Evolutionary conservation across 2,329 filamentous ascomycete genomes (phyloP).

Genomic region (Apiospora koreana): DNA sequence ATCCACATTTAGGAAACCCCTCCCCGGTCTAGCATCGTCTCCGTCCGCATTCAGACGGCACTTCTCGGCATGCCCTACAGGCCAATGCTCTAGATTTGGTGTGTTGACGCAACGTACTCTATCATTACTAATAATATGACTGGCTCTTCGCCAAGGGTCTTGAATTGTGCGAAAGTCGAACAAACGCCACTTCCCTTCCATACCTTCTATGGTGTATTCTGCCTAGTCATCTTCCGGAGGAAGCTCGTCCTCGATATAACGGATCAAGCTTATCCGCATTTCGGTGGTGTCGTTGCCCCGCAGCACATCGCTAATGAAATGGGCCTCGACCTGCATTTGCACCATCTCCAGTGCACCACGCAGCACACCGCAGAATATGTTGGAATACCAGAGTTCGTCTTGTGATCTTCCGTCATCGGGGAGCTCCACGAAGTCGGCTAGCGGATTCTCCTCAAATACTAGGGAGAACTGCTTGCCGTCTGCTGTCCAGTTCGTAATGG

Average conservation of each 20-base stretch:
- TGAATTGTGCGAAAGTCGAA: constrained; percentile 1
- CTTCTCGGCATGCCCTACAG: neutral
- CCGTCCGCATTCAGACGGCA: neutral
- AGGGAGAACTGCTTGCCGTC: constrained; percentile 97
- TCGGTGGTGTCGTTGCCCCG: constrained; percentile 95
- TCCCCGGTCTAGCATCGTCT: neutral
- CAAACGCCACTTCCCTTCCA: constrained; percentile 7
- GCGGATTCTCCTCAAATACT: constrained; percentile 93
- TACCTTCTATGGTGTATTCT: constrained; percentile 21
- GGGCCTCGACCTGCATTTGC: constrained; percentile 97
- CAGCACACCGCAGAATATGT: constrained; percentile 91
- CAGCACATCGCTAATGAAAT: constrained; percentile 92
- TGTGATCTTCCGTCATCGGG: constrained; percentile 95
- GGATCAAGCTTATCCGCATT: constrained; percentile 88
- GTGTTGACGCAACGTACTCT: neutral
- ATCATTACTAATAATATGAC: neutral
- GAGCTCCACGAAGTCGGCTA: constrained; percentile 96
- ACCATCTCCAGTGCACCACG: constrained; percentile 96
- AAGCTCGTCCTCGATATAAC: constrained; percentile 97
- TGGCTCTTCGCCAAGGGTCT: neutral
- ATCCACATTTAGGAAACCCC: neutral
- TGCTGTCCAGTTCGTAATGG: constrained; percentile 91
- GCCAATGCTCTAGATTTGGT: neutral
- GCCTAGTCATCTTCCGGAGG: constrained; percentile 89
- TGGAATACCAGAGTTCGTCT: constrained; percentile 97